phyloP scores from a whole-genome alignment of 768 basidiomycete genomes.

The Leucosporidium creatinivorum region DNA sequence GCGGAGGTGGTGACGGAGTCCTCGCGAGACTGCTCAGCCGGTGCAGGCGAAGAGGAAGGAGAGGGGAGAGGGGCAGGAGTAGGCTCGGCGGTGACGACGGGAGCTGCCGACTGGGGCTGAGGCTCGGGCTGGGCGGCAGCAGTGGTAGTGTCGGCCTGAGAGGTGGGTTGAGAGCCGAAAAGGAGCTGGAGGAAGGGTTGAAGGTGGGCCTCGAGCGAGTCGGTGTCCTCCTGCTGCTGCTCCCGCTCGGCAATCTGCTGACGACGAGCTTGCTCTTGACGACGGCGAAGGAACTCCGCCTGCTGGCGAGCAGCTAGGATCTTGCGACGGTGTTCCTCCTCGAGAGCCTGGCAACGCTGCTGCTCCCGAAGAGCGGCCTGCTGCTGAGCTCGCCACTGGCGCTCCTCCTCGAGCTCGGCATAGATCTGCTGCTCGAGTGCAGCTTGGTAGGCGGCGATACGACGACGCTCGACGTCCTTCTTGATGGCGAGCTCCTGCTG shows the following conservation, averaged over 20 bases:
- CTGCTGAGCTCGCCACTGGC: neutral
- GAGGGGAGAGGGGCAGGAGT: neutral
- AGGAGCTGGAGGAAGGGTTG: neutral
- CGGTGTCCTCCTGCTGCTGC: neutral
- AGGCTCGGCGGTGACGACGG: neutral
- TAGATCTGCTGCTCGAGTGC: neutral
- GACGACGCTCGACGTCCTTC: neutral
- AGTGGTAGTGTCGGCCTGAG: neutral
- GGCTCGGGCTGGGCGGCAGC: neutral
- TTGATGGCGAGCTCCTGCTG: neutral
- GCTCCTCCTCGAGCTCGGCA: neutral
- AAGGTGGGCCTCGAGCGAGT: neutral
- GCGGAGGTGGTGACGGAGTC: neutral
- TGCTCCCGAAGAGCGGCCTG: neutral
- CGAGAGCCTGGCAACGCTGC: neutral
- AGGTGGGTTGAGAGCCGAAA: neutral
- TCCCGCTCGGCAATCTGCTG: neutral
- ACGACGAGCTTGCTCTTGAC: too few relatives aligned
- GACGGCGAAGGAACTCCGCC: too few relatives aligned
- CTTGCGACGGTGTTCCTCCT: neutral
- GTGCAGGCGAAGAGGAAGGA: neutral
- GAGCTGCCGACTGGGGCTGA: neutral
- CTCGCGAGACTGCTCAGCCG: neutral
- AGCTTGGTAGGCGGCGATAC: neutral
- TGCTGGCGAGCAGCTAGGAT: neutral